phyloP scores from a whole-genome alignment of 2,329 filamentous ascomycete genomes.

The Leptosphaerulina australis region DNA sequence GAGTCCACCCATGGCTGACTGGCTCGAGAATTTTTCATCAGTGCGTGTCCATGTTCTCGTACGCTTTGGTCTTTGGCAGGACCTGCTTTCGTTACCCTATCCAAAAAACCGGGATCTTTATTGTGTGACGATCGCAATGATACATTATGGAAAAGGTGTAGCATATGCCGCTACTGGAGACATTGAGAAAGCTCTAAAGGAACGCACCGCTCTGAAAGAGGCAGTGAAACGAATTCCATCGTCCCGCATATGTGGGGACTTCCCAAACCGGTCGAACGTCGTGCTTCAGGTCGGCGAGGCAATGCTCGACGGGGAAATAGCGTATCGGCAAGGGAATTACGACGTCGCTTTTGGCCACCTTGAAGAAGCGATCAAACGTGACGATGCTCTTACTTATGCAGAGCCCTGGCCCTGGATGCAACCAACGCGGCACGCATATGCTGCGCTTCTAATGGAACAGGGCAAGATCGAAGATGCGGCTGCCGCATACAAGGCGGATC shows the following conservation, averaged over 20 bases:
- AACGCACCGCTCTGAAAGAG: conserved; percentile 59
- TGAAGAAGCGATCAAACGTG: conserved; percentile 61
- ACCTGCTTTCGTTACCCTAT: conserved; percentile 63
- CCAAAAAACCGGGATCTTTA: conserved; percentile 67
- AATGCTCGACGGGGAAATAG: conserved; percentile 76
- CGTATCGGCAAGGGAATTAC: conserved; percentile 68
- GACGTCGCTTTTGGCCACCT: conserved; percentile 66
- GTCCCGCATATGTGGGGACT: conserved; percentile 65
- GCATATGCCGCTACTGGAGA: conserved; percentile 66
- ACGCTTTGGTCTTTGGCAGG: conserved; percentile 74
- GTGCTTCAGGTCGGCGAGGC: conserved; percentile 65
- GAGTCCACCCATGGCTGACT: conserved; percentile 78
- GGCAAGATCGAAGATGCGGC: conserved; percentile 52
- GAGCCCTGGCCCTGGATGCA: conserved; percentile 86
- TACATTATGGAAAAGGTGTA: conserved; percentile 71
- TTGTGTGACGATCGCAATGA: conserved; percentile 71
- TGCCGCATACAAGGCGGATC: conserved; percentile 48
- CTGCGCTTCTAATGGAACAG: conserved; percentile 71
- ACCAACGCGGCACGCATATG: conserved; percentile 72
- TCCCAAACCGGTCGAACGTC: conserved; percentile 69
- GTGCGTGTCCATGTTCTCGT: conserved; percentile 73
- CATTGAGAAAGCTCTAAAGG: conserved; percentile 60
- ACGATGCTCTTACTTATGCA: conserved; percentile 70
- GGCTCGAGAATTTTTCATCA: conserved; percentile 73
- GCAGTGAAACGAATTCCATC: conserved; percentile 61